These are phyloP conservation scores for Phytophthora colocasiae DNA, from an alignment of 352 stramenopile species.

Conservation along the genomic window DNA sequence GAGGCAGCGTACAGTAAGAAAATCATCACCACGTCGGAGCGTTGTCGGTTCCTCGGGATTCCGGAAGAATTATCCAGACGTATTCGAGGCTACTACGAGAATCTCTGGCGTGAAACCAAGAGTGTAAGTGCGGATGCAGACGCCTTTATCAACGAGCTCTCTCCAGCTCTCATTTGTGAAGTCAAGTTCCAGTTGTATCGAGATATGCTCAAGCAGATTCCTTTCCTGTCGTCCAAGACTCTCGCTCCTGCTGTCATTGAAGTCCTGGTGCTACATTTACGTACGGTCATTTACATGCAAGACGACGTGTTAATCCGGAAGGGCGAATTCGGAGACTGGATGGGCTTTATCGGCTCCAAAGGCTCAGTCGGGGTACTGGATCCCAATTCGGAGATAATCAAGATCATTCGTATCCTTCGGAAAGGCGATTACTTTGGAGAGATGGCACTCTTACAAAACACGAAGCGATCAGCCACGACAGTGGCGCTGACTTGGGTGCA, in stretches of 20 bases:
- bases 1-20: conserved; percentile 76
- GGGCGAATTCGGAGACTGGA: conserved; percentile 79
- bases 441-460: conserved; percentile 69
- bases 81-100: conserved; percentile 71
- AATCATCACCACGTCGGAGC: conserved; percentile 64
- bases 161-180: conserved; percentile 71
- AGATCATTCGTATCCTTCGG: conserved; percentile 69
- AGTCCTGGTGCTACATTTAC: conserved; percentile 80
- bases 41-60: conserved; percentile 71
- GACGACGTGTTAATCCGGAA: conserved; percentile 80
- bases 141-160: conserved; percentile 79
- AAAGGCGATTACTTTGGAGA: conserved; percentile 82
- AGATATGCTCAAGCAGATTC: conserved; percentile 79
- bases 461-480: conserved; percentile 64
- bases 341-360: conserved; percentile 84
- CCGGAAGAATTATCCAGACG: conserved; percentile 51
- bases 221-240: conserved; percentile 68
- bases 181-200: conserved; percentile 84
- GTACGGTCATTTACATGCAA: conserved; percentile 86
- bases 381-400: conserved; percentile 46
- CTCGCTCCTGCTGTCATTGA: conserved; percentile 74
- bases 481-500: conserved; percentile 76
- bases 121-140: conserved; percentile 65
- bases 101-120: conserved; percentile 72
- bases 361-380: conserved; percentile 73